phyloP scores from a whole-genome alignment of 495 filamentous ascomycete species.

The Aspergillus avenaceus region DNA sequence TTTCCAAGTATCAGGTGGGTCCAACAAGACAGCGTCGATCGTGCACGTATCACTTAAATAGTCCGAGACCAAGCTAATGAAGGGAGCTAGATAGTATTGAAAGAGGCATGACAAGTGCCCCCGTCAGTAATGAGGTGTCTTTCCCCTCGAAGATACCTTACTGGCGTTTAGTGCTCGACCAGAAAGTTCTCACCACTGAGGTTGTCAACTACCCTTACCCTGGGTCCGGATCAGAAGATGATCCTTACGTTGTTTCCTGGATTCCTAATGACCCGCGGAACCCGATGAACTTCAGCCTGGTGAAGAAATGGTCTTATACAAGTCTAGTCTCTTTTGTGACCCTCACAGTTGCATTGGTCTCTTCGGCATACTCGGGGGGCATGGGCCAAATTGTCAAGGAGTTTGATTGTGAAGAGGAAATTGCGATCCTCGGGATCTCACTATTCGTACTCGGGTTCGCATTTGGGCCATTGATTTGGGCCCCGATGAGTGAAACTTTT shows the following conservation, averaged over 20 bases:
- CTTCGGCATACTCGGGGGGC: constrained; percentile 68
- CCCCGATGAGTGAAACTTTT: constrained; percentile 56
- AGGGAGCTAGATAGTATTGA: no score
- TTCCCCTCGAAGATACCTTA: constrained; percentile 27
- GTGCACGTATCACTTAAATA: no score
- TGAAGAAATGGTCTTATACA: constrained; percentile 63
- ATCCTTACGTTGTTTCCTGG: constrained; percentile 66
- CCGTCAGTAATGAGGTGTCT: constrained; percentile 14
- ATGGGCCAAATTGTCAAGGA: constrained; percentile 46
- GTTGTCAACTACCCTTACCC: constrained; percentile 53
- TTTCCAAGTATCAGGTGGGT: background rate
- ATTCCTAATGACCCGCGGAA: constrained; percentile 62
- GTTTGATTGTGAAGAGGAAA: constrained; percentile 42
- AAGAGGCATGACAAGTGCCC: background rate
- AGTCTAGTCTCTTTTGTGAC: constrained; percentile 58
- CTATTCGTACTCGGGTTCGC: constrained; percentile 53
- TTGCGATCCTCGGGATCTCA: constrained; percentile 47
- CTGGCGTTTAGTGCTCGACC: constrained; percentile 42
- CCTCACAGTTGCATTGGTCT: constrained; percentile 66
- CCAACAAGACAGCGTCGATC: background rate
- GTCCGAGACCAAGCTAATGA: no score
- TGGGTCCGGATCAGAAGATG: constrained; percentile 61
- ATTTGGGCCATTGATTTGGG: constrained; percentile 50
- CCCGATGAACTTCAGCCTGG: constrained; percentile 52
- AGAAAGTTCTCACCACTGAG: constrained; percentile 45